These are phyloP conservation scores for Suillus decipiens DNA, from an alignment of 768 basidiomycete species.

Conservation along the genomic window DNA sequence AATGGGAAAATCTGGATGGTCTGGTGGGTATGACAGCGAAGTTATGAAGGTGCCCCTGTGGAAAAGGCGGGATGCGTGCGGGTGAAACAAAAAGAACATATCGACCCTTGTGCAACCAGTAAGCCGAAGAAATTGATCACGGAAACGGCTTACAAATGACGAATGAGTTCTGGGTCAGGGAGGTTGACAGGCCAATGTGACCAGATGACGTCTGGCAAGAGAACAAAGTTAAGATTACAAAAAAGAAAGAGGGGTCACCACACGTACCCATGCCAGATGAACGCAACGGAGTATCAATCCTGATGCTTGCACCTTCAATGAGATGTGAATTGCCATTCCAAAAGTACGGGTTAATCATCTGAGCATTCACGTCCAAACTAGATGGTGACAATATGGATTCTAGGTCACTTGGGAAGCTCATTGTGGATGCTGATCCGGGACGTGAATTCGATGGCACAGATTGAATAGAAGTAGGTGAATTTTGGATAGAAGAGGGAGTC, in stretches of 20 bases:
- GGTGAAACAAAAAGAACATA: slow-evolving; percentile 78
- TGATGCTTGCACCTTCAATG: neutral
- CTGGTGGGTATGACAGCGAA: slow-evolving; percentile 62
- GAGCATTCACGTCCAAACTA: neutral
- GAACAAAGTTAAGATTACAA: neutral
- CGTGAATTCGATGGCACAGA: neutral
- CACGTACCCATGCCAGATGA: slow-evolving; percentile 1
- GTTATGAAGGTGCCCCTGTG: slow-evolving; percentile 67
- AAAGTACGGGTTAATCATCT: neutral
- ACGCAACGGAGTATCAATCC: neutral
- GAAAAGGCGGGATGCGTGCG: slow-evolving; percentile 70
- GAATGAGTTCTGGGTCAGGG: slow-evolving; percentile 61
- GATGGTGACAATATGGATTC: slow-evolving; percentile 3
- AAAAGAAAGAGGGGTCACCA: neutral
- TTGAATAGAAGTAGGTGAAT: slow-evolving; percentile 34
- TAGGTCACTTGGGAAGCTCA: slow-evolving; percentile 4
- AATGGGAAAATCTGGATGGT: slow-evolving; percentile 73
- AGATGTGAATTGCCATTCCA: slow-evolving; percentile 1
- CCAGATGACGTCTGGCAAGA: slow-evolving; percentile 24
- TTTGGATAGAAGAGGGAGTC: slow-evolving; percentile 11
- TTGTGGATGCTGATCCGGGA: neutral
- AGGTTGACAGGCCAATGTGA: slow-evolving; percentile 59
- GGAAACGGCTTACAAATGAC: slow-evolving; percentile 57
- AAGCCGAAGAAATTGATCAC: neutral
- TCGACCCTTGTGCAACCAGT: slow-evolving; percentile 52